Base-by-base conservation (phyloP, 257 asterid species). In the Linderniella brevidens region DNA sequence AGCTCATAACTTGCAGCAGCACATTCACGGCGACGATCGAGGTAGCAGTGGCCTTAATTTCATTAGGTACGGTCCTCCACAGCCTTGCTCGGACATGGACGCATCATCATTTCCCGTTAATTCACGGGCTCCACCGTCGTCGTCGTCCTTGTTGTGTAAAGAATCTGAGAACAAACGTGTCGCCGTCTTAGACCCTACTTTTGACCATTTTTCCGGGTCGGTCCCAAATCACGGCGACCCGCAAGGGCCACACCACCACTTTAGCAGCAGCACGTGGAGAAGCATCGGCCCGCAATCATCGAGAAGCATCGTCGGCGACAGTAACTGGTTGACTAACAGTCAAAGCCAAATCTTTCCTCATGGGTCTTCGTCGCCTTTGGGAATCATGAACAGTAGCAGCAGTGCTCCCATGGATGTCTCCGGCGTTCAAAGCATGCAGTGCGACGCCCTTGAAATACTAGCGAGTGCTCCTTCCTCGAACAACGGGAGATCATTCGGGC, bases 361-460 rank as follows among this genome's bases (percentile, higher is more conserved):
- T 62, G 5, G 62, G 46, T 8, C 48, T 63, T 13, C 43, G 6
- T 25, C 32, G 32, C 32, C 53, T 0, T 45, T 69, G 58, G 69
- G 53, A 45, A 38, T 50, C 53, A 25, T 61, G 15, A 65, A 54
- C 17, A 45, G 17, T 11, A 45, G 51, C 39, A 14, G 66, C 15
- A 12, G 51, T 1, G 53, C 73, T 6, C 9, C 61, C 55, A n/a
- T n/a, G n/a, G n/a, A n/a, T n/a, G n/a, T n/a, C n/a, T n/a, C n/a
- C n/a, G n/a, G n/a, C n/a, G n/a, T n/a, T n/a, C n/a, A n/a, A n/a
- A n/a, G n/a, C n/a, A n/a, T n/a, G n/a, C 80, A 70, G 11, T 56
- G 49, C 17, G 37, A 68, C 2, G 43, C 67, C 41, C 80, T 71
- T 18, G 77, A 74, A 1, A 74, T 64, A 25, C 74, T 64, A 6